A percentile compares a stretch with the other conserved stretches of the same genome.
Conservation (phyloP, 306 rosid species). For the Clitoria ternatea region DNA sequence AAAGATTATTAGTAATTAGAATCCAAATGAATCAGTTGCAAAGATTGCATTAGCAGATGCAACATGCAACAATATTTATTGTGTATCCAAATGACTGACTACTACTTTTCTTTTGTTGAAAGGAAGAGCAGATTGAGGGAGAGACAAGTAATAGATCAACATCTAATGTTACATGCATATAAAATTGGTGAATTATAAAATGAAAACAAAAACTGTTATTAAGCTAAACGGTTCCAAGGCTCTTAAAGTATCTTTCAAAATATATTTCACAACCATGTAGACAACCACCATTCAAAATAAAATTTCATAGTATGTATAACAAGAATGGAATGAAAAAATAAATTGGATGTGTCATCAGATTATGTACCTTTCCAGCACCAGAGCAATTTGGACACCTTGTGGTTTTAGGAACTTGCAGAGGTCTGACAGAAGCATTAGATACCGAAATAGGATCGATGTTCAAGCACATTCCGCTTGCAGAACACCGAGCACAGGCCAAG, state of each 20-base stretch:
- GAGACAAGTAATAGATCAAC: neutral
- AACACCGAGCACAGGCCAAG: conserved; percentile 93
- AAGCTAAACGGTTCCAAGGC: no score
- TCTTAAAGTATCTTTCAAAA: no score
- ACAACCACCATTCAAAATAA: neutral
- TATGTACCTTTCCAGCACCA: conserved; percentile 86
- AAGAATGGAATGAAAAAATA: neutral
- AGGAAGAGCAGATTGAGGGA: neutral
- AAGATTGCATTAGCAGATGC: neutral
- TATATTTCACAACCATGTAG: neutral
- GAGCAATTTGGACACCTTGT: conserved; percentile 58
- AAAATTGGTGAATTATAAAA: no score
- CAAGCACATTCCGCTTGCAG: conserved; percentile 80
- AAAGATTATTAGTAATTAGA: neutral
- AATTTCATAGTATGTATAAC: neutral
- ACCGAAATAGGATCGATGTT: conserved; percentile 54
- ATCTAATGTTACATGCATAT: neutral
- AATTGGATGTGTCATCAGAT: neutral
- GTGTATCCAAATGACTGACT: neutral
- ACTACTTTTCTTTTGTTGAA: neutral
- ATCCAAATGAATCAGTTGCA: neutral
- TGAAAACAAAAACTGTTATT: no score
- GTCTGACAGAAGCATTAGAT: conserved; percentile 39
- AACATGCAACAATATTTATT: neutral
- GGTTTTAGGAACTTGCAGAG: conserved; percentile 59